Evolutionary conservation across 139 green algal species (phyloP).

Genomic region (Trebouxia sp.): DNA sequence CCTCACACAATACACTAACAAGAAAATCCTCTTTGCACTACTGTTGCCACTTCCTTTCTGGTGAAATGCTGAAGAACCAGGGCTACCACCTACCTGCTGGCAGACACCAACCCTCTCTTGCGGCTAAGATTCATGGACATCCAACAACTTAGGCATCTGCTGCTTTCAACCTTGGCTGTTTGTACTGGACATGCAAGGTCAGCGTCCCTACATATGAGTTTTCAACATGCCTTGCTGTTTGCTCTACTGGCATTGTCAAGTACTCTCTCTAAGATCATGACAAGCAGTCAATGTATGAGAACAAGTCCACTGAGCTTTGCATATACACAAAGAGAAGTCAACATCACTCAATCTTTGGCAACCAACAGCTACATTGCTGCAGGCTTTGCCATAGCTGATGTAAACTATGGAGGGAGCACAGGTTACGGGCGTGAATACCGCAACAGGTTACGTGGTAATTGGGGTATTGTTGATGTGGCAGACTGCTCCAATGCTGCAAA

Average conservation of each 20-base stretch:
- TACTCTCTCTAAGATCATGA: too few species aligned
- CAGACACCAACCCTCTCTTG: constrained; percentile 51
- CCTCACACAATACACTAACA: too few species aligned
- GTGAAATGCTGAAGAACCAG: constrained; percentile 60
- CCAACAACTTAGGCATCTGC: constrained; percentile 52
- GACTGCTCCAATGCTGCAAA: constrained; percentile 56
- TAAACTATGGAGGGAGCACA: constrained; percentile 79
- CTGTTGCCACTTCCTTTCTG: too few species aligned
- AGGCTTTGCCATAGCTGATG: constrained; percentile 71
- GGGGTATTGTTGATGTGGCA: constrained; percentile 79
- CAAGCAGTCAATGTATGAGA: too few species aligned
- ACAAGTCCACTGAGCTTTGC: too few species aligned
- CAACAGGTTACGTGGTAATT: constrained; percentile 57
- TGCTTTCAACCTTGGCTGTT: constrained; percentile 49
- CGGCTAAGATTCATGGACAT: constrained; percentile 71
- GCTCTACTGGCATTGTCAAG: too few species aligned
- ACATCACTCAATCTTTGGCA: too few species aligned
- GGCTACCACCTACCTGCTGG: constrained; percentile 42
- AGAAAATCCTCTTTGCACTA: too few species aligned
- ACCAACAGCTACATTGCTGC: background rate
- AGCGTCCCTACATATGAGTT: too few species aligned
- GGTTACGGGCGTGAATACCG: constrained; percentile 75
- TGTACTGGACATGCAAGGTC: constrained; percentile 72
- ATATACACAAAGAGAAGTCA: too few species aligned
- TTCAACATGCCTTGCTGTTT: too few species aligned